A percentile compares a stretch with the other conserved stretches of the same genome.
phyloP scores from a whole-genome alignment of 192 early-diverging fungal species.

The Coemansia sp. region DNA sequence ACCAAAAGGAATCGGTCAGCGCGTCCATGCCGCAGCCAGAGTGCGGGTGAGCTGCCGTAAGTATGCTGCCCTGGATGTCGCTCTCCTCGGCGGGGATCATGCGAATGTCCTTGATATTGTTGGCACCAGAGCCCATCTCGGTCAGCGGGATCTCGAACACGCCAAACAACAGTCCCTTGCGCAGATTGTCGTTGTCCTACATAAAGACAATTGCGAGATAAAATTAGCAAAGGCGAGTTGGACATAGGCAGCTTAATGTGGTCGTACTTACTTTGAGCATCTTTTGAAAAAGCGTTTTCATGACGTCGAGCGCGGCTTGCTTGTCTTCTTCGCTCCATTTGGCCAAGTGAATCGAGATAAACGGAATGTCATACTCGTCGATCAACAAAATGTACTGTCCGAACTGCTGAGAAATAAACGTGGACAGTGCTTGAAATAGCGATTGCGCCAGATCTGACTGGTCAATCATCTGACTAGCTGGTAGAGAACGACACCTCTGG shows the following conservation, averaged over 20 bases:
- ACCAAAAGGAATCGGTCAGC: slow-evolving; percentile 38
- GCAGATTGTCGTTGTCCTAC: slow-evolving; percentile 19
- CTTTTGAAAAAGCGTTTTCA: slow-evolving; percentile 25
- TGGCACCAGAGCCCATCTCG: slow-evolving; percentile 42
- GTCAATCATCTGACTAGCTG: neutral
- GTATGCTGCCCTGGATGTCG: slow-evolving; percentile 29
- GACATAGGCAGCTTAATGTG: neutral
- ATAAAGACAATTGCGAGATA: neutral
- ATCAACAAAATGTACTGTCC: slow-evolving; percentile 41
- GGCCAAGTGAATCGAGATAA: slow-evolving; percentile 31
- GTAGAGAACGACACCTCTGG: neutral
- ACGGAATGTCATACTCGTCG: slow-evolving; percentile 49
- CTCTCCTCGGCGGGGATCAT: slow-evolving; percentile 34
- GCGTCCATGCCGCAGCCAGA: slow-evolving; percentile 29
- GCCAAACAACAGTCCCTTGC: slow-evolving; percentile 33
- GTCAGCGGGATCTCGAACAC: slow-evolving; percentile 47
- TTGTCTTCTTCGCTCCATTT: slow-evolving; percentile 23
- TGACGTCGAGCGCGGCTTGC: slow-evolving; percentile 6
- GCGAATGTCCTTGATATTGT: slow-evolving; percentile 46
- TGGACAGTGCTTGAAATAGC: slow-evolving; percentile 19
- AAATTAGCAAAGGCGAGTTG: neutral
- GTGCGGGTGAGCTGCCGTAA: slow-evolving; percentile 20
- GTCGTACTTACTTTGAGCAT: slow-evolving; percentile 35
- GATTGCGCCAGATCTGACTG: neutral
- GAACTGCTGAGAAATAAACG: neutral